Percentiles rank a stretch among this genome's conserved stretches.
Conservation (phyloP, 441 rosid species). For the Metrosideros polymorpha region DNA sequence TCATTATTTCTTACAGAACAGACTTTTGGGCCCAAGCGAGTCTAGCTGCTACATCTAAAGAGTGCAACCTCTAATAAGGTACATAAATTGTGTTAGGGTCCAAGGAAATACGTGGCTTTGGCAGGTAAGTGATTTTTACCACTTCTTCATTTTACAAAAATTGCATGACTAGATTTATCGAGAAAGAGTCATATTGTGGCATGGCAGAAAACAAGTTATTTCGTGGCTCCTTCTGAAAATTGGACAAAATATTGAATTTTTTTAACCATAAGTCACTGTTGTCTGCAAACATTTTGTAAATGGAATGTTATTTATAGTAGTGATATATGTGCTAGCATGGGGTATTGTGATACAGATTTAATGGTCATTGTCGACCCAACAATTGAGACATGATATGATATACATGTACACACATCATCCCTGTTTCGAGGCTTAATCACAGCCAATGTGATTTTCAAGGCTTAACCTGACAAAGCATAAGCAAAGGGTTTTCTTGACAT, state of each 20-base stretch:
- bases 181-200: neutral
- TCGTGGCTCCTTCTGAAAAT: neutral
- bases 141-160: neutral
- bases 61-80: neutral
- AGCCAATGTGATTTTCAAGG: neutral
- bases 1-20: neutral
- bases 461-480: neutral
- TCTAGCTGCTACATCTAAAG: neutral
- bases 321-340: neutral
- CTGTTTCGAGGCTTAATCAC: neutral
- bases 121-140: too few species aligned
- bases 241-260: neutral
- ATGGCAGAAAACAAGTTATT: neutral
- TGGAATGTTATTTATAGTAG: neutral
- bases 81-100: neutral
- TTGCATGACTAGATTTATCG: neutral
- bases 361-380: neutral
- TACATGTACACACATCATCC: neutral
- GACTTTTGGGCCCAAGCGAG: neutral
- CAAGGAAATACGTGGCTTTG: neutral
- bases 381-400: neutral
- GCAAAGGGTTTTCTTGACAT: neutral
- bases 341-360: neutral
- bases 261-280: neutral
- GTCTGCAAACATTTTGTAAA: neutral